Evolutionary conservation across 139 green algal genomes (phyloP), one percentile per base, ranked within the genome.

Genomic region (Micromonas commoda): DNA sequence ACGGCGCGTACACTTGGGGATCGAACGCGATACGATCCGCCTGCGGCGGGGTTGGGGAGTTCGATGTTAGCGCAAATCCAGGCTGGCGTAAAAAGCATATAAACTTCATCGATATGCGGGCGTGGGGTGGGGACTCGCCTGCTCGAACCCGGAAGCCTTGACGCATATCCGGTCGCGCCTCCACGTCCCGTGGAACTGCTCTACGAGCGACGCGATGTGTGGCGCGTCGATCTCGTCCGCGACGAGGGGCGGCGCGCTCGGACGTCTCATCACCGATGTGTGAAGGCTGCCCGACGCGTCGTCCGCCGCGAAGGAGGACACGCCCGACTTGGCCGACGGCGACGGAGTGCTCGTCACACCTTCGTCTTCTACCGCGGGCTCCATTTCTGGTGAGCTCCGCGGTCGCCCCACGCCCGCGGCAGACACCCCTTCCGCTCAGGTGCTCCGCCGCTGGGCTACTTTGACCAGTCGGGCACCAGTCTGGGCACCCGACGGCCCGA

Each of bases 181-280:
- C 64, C 64, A 71, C 64, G 26, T 26, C 16, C 64, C 64, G 64
- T 33, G 29, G 32, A 52, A 51, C 29, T 32, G 33, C 64, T 32
- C 64, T 29, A 71, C 64, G 24, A 75, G 24, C 34, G 34, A 28
- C 38, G 52, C 68, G 23, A 75, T n/a, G 68, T 75, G 68, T 13
- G 68, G 37, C 34, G 68, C 68, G 37, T 75, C 68, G 37, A 63
- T 75, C 9, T 75, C 68, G 37, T 39, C 24, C 68, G 21, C 6
- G 1, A 21, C 38, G 23, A 75, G 23, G 24, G 35, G 23, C 61
- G 61, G 52, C 19, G 33, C n/a, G n/a, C n/a, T 53, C 33, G 34
- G 29, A 24, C 6, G 66, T 24, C 61, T 26, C 5, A 24, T 5
- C 61, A 24, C 61, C 19, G 31, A 24, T 26, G 61, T 32, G 19